A percentile compares a stretch with the other conserved stretches of the same genome.
phyloP scores from a whole-genome alignment of 495 filamentous ascomycete species.

The Penicillium macrosclerotiorum region DNA sequence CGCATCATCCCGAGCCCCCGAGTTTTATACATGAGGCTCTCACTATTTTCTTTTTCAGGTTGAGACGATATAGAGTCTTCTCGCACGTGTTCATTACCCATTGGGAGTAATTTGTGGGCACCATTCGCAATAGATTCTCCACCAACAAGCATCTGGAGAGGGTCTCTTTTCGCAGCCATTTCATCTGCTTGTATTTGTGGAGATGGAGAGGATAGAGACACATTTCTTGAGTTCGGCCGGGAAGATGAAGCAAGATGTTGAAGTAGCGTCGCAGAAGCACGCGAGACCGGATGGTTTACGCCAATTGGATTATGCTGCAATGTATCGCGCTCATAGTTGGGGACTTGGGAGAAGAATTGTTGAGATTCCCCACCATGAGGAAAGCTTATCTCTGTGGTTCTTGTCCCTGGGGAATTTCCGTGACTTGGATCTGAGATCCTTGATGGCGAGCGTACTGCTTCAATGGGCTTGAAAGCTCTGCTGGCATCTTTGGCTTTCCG shows the following conservation, averaged over 20 bases:
- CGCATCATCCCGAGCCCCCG: too few species aligned
- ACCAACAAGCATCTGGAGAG: neutral
- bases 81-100: neutral
- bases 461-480: neutral
- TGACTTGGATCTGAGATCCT: too few species aligned
- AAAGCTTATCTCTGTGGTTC: neutral
- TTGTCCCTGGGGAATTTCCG: neutral
- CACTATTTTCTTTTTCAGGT: neutral
- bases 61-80: slow-evolving; percentile 10
- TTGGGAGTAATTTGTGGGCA: neutral
- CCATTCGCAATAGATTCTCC: neutral
- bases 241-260: slow-evolving; percentile 3
- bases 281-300: neutral
- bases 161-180: neutral
- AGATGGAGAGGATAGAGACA: neutral
- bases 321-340: neutral
- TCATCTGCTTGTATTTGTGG: neutral
- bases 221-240: neutral
- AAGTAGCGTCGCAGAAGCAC: slow-evolving; percentile 7
- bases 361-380: slow-evolving; percentile 4
- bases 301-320: neutral
- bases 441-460: neutral
- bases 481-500: slow-evolving; percentile 1
- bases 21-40: too few species aligned
- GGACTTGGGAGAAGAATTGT: slow-evolving; percentile 16